These are phyloP conservation scores for Plenodomus tracheiphilus DNA, from an alignment of 2,329 filamentous ascomycete genomes.

Conservation along the genomic window DNA sequence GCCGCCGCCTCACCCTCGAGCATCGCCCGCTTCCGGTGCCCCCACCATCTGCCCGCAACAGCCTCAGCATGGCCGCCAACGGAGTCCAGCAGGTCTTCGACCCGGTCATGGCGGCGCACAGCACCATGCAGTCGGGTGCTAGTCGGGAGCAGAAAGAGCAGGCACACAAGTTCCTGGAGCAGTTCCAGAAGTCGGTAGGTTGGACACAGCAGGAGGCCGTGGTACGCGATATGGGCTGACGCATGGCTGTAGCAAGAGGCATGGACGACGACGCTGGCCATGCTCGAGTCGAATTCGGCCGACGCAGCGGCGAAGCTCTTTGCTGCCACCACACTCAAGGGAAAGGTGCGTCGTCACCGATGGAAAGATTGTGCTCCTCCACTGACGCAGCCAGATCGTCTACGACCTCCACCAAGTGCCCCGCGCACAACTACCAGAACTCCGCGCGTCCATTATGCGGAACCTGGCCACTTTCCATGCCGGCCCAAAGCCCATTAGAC, in stretches of 20 bases:
- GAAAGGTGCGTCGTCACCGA: slow-evolving; percentile 74
- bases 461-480: slow-evolving; percentile 80
- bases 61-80: slow-evolving; percentile 67
- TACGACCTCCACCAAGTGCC: slow-evolving; percentile 93
- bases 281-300: slow-evolving; percentile 75
- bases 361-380: no score
- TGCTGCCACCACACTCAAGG: slow-evolving; percentile 93
- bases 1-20: slow-evolving; percentile 26
- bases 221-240: slow-evolving; percentile 26
- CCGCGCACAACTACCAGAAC: slow-evolving; percentile 69
- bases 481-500: slow-evolving; percentile 75
- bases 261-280: slow-evolving; percentile 84
- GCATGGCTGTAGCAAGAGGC: slow-evolving; percentile 70
- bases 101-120: slow-evolving; percentile 84
- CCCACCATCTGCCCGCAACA: slow-evolving; percentile 21
- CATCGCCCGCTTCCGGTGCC: slow-evolving; percentile 27
- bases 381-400: slow-evolving; percentile 70
- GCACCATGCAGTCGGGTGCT: slow-evolving; percentile 84
- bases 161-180: slow-evolving; percentile 87
- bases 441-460: slow-evolving; percentile 82
- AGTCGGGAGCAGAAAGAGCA: slow-evolving; percentile 83
- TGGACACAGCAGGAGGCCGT: slow-evolving; percentile 2
- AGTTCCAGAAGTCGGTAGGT: slow-evolving; percentile 96
- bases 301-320: slow-evolving; percentile 89
- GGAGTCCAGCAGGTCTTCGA: slow-evolving; percentile 70